A percentile compares a stretch with the other conserved stretches of the same genome.
phyloP scores from a whole-genome alignment of 2,329 filamentous ascomycete species.

The Pseudogymnoascus sp. region DNA sequence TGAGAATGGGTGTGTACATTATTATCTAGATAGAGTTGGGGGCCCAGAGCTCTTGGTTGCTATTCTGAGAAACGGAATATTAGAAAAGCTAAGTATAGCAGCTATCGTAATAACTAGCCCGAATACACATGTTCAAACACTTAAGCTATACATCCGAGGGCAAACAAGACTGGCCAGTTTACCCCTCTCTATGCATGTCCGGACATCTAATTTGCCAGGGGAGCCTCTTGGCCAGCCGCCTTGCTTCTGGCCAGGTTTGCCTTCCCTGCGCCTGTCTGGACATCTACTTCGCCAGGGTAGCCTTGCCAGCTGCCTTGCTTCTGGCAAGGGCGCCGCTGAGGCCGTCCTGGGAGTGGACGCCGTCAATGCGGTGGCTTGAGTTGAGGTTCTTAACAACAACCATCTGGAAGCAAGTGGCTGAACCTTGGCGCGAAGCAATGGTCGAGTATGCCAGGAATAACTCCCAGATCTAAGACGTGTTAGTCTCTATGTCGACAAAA shows the following conservation, averaged over 20 bases:
- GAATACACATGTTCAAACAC: constrained; percentile 8
- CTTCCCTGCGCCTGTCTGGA: not conserved
- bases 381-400: constrained; percentile 86
- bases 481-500: not conserved
- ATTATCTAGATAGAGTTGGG: constrained; percentile 11
- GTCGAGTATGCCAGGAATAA: constrained; percentile 82
- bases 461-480: constrained; percentile 68
- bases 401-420: constrained; percentile 82
- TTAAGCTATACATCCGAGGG: constrained; percentile 2
- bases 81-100: constrained; percentile 4
- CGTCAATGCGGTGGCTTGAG: constrained; percentile 74
- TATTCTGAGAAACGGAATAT: constrained; percentile 5
- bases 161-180: constrained; percentile 6
- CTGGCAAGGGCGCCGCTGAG: constrained; percentile 52
- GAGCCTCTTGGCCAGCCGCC: not conserved
- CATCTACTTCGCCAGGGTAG: constrained; percentile 8
- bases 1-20: constrained; percentile 6
- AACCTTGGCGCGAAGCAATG: constrained; percentile 77
- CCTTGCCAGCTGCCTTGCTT: constrained; percentile 14
- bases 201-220: not conserved
- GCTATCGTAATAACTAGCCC: not conserved
- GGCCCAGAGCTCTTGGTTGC: constrained; percentile 7
- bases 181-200: not conserved
- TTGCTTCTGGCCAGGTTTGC: not conserved
- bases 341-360: constrained; percentile 61